phyloP scores from a whole-genome alignment of 1,284 basidiomycete genomes.

The Sporisorium exsertum region DNA sequence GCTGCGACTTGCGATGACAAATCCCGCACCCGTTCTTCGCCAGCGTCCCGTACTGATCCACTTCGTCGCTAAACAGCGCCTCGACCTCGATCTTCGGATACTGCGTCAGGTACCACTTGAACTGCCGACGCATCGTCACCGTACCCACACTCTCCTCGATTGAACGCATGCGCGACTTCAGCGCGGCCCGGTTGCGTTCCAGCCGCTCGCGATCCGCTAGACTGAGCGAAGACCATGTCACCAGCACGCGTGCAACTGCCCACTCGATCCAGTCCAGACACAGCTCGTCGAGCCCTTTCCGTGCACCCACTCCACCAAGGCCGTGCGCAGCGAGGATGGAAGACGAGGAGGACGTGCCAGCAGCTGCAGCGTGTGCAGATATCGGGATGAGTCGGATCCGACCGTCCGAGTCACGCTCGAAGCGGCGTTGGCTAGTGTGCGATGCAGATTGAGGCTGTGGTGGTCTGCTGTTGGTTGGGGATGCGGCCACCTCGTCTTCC shows the following conservation, averaged over 20 bases:
- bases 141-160: constrained; percentile 41
- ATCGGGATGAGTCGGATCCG: constrained; percentile 22
- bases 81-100: constrained; percentile 38
- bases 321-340: constrained; percentile 28
- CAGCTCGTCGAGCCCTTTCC: constrained; percentile 37
- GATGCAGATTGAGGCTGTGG: neutral
- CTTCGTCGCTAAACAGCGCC: constrained; percentile 34
- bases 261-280: constrained; percentile 51
- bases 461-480: neutral
- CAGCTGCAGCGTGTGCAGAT: constrained; percentile 2
- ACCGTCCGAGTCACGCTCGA: constrained; percentile 19
- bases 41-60: constrained; percentile 26
- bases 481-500: neutral
- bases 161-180: constrained; percentile 24
- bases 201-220: constrained; percentile 26
- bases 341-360: neutral
- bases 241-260: constrained; percentile 35
- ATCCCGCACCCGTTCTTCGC: constrained; percentile 41
- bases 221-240: constrained; percentile 34
- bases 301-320: constrained; percentile 4
- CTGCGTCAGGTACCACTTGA: constrained; percentile 49
- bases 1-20: constrained; percentile 44
- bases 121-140: constrained; percentile 44
- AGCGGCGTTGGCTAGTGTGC: neutral
- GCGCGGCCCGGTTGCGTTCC: constrained; percentile 28